phyloP scores from a whole-genome alignment of 2,329 filamentous ascomycete genomes.

The Colletotrichum eleusines region DNA sequence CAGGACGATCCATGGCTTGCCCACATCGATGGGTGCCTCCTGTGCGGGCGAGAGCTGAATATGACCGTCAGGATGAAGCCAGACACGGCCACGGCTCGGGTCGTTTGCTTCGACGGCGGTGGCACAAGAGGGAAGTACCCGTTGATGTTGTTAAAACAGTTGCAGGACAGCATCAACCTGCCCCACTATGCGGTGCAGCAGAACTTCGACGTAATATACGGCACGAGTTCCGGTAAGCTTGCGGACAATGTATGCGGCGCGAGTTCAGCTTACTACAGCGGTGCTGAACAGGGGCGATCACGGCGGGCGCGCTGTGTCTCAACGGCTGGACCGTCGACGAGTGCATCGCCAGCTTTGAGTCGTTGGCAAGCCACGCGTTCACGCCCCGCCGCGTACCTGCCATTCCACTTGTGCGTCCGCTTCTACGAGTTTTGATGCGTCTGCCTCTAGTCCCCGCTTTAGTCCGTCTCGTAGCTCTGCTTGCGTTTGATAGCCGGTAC shows the following conservation, averaged over 20 bases:
- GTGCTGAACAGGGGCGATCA: slow-evolving; percentile 3
- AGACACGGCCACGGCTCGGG: neutral
- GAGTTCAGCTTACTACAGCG: too few species aligned
- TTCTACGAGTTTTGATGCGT: slow-evolving; percentile 4
- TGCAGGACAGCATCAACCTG: slow-evolving; percentile 44
- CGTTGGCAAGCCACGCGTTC: slow-evolving; percentile 6
- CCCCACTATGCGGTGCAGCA: neutral
- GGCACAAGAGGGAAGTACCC: slow-evolving; percentile 48
- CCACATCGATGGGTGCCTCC: neutral
- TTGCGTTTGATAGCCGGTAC: slow-evolving; percentile 18
- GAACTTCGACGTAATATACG: slow-evolving; percentile 26
- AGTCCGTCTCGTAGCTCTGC: neutral
- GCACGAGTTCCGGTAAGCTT: slow-evolving; percentile 12
- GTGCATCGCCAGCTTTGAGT: slow-evolving; percentile 15
- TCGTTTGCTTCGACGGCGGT: slow-evolving; percentile 44
- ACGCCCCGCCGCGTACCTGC: neutral
- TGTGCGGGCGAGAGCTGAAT: slow-evolving; percentile 3
- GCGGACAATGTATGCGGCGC: neutral
- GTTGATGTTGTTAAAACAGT: slow-evolving; percentile 46
- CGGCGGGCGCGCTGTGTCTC: slow-evolving; percentile 4
- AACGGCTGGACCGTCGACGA: slow-evolving; percentile 20
- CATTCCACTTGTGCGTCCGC: slow-evolving; percentile 1
- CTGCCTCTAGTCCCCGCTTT: too few species aligned
- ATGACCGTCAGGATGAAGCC: slow-evolving; percentile 7
- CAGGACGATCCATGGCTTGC: slow-evolving; percentile 5